Evolutionary conservation across 2,329 filamentous ascomycete genomes (phyloP), one percentile per base, ranked within the genome.

Genomic region (Laburnicola sp.): DNA sequence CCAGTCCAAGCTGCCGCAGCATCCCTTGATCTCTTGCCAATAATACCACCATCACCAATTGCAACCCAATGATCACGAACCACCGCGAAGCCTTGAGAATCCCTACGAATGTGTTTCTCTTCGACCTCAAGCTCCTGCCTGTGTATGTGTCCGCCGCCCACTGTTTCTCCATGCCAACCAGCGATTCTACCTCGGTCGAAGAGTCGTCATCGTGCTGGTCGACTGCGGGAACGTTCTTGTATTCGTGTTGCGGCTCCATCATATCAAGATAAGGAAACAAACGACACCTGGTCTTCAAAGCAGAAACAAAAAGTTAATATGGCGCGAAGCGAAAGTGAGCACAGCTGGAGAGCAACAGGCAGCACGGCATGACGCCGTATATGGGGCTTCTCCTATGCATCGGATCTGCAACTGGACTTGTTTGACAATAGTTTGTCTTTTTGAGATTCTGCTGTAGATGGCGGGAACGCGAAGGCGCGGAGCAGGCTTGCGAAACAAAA

Each of bases 121-220:
- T 65, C 31, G 59, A 56, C 16, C 48, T 51, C 21, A 53, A 48
- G 43, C 59, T 46, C 28, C 51, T 56, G 38, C 50, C 53, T 4
- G 56, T 40, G 27, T 56, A 68, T 10, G 62, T 59, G 23, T 59
- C 53, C 28, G 53, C 9, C 22, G 44, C 45, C 64, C 65, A 68
- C 37, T 60, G 53, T 50, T 69, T 70, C 45, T 67, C 64, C 35
- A 50, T 54, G 21, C 63, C 67, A 10, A 66, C 59, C 1, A 71
- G 52, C 2, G 65, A 69, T 42, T 69, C 68, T 2, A 71, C 68
- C 44, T 71, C 68, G 2, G 68, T 71, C 10, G 64, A 66, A 16
- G 68, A 69, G 43, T 66, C 63, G 48, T 68, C 64, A 28, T 68
- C 65, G 32, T 65, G 58, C 39, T 60, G 51, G 34, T 66, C 64